Base-by-base conservation (phyloP, 257 asterid species). In the Scutellaria baicalensis region DNA sequence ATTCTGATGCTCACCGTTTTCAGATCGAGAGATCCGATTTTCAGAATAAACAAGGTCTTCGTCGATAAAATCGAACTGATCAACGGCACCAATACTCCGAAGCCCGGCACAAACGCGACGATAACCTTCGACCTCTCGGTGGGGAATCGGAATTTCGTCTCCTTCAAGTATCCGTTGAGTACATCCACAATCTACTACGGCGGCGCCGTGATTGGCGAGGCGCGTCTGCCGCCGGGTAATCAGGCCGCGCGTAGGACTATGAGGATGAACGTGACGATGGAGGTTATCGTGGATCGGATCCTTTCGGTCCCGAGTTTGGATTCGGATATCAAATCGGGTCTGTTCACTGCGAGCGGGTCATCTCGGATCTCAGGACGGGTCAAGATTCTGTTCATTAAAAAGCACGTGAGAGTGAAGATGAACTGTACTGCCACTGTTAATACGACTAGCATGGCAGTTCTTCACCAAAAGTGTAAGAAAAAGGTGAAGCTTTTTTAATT, bases 391-490 rank as follows among this genome's bases (percentile, higher is more conserved):
- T 17, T 87, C 10, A 47, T 85, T 0, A 80, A 74, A 40, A 82
- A 61, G 71, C 86, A 84, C 66, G 84, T 84, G 27, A 74, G 77
- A 3, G 86, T 89, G 57, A 85, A 74, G 80, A 87, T 89, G 92
- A 84, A 89, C 54, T 89, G 96, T 52, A 82, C 44, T 43, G 47
- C 23, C 38, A 59, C 76, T 61, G 59, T 84, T 23, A 87, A 87
- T 54, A 63, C 75, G 5, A 76, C 89, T 1, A 77, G 70, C n/a
- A 71, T 49, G 65, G 48, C 62, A 1, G 76, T 89, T 77, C 84
- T 77, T 47, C 77, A 81, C 38, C 85, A 75, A 72, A 77, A 74
- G 45, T 89, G 96, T 68, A 76, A 70, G 76, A 54, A 79, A 6
- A 82, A 81, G 69, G 83, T 89, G 8, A 70, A 82, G 77, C 75